Evolutionary conservation across 495 filamentous ascomycete genomes (phyloP).

Genomic region (Neurospora tetrasperma): DNA sequence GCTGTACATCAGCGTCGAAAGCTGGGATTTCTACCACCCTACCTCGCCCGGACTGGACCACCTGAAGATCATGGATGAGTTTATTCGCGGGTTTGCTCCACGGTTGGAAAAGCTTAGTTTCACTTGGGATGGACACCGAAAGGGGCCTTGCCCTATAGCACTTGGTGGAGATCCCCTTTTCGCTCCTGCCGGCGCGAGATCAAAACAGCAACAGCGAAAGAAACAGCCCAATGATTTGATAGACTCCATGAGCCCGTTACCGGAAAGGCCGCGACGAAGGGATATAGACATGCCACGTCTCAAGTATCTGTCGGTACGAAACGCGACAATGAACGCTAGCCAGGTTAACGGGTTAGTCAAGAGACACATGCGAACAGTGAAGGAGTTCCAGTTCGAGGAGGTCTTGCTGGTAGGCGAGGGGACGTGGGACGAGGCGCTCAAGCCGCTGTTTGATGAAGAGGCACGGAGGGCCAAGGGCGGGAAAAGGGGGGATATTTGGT

Average conservation of each 20-base stretch:
- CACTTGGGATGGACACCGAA: constrained; percentile 52
- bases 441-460: constrained; percentile 42
- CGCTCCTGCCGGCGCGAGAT: constrained; percentile 28
- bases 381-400: constrained; percentile 64
- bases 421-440: constrained; percentile 66
- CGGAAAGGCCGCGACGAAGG: constrained; percentile 32
- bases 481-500: constrained; percentile 27
- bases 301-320: constrained; percentile 53
- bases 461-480: constrained; percentile 4
- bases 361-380: constrained; percentile 50
- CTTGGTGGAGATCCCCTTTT: constrained; percentile 53
- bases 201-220: constrained; percentile 20
- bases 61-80: constrained; percentile 64
- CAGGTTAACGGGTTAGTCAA: constrained; percentile 54
- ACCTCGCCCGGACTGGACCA: constrained; percentile 49
- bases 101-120: constrained; percentile 54
- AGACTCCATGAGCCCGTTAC: constrained; percentile 40
- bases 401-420: constrained; percentile 49
- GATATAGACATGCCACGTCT: constrained; percentile 49
- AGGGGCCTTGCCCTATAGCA: constrained; percentile 56
- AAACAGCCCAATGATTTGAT: constrained; percentile 47
- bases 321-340: constrained; percentile 53
- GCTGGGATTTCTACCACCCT: constrained; percentile 45
- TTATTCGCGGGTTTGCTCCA: constrained; percentile 53
- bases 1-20: constrained; percentile 57